Base-by-base conservation (phyloP, 768 basidiomycete genomes). In the Phlegmacium glaucopus region DNA sequence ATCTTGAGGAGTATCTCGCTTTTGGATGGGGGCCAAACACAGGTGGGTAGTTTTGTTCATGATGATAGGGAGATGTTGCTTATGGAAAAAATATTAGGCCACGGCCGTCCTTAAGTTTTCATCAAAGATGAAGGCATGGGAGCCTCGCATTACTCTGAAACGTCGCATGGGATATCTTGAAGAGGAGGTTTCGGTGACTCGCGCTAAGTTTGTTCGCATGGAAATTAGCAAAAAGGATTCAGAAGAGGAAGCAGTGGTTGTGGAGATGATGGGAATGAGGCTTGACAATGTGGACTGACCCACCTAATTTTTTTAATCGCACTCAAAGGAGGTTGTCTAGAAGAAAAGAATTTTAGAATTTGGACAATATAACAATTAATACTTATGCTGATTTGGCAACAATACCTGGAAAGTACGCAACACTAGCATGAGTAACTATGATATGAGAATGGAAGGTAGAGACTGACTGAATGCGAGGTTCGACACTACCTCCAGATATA, bases 21-120 rank as follows among this genome's bases (percentile, higher is more conserved):
- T 8, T 37, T 58, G 18, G 56, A 58, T 29, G 38, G 52, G 27
- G 44, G 53, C 55, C 29, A 45, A 29, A 22, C 54, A 34, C n/a
- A 51, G 48, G 56, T 50, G 43, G 18, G 57, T 2, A 22, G 22
- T 22, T n/a, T n/a, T n/a, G n/a, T n/a, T 22, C 22, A 22, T 22
- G 22, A 22, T 22, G 53, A n/a, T 10, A 38, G 16, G 18, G n/a
- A n/a, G n/a, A 32, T 28, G 17, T 25, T 35, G 17, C 17, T 32
- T 12, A 13, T 18, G n/a, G 12, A 9, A 47, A 18, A 2, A 10
- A 6, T 13, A 9, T 22, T 12, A 12, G 26, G 28, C 39, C 15
- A 17, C 15, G 27, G 26, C 39, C 4, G 29, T 18, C 27, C n/a
- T 28, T 15, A 39, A 15, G 28, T 9, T 15, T 7, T 32, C 27